phyloP scores from a whole-genome alignment of 371 early-diverging fungal species.

The Chytridium lagenaria region DNA sequence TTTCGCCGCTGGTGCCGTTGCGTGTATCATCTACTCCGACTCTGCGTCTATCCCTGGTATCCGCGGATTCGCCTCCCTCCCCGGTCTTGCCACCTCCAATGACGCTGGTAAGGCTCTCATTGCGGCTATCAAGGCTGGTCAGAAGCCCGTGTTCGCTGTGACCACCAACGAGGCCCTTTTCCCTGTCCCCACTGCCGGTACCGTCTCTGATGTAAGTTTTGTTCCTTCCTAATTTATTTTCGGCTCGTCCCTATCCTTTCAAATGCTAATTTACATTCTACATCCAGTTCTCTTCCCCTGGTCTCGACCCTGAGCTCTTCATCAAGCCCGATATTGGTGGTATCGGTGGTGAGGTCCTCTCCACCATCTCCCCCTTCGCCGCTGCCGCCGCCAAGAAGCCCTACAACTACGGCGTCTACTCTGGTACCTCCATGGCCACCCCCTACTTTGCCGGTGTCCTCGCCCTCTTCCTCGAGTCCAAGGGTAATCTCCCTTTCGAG shows the following conservation, averaged over 20 bases:
- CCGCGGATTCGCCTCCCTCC: slow-evolving; percentile 15
- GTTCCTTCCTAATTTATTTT: no score
- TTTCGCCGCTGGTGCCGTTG: slow-evolving; percentile 28
- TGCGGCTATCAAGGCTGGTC: slow-evolving; percentile 22
- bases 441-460: slow-evolving; percentile 45
- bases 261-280: no score
- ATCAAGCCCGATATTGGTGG: slow-evolving; percentile 30
- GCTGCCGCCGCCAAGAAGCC: not conserved
- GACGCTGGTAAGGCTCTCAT: slow-evolving; percentile 20
- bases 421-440: slow-evolving; percentile 60
- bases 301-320: slow-evolving; percentile 16
- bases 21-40: slow-evolving; percentile 40
- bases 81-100: slow-evolving; percentile 21
- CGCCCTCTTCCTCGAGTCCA: slow-evolving; percentile 38
- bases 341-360: slow-evolving; percentile 34
- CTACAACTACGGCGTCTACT: slow-evolving; percentile 26
- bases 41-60: slow-evolving; percentile 6
- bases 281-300: slow-evolving; percentile 26
- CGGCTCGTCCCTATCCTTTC: no score
- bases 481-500: not conserved
- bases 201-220: slow-evolving; percentile 50
- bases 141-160: not conserved
- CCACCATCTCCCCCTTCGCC: slow-evolving; percentile 22
- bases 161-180: not conserved
- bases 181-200: slow-evolving; percentile 42